A percentile compares a stretch with the other conserved stretches of the same genome.
Evolutionary conservation across 169 alveolate species (phyloP).

Genomic region (Eimeria falciformis): DNA sequence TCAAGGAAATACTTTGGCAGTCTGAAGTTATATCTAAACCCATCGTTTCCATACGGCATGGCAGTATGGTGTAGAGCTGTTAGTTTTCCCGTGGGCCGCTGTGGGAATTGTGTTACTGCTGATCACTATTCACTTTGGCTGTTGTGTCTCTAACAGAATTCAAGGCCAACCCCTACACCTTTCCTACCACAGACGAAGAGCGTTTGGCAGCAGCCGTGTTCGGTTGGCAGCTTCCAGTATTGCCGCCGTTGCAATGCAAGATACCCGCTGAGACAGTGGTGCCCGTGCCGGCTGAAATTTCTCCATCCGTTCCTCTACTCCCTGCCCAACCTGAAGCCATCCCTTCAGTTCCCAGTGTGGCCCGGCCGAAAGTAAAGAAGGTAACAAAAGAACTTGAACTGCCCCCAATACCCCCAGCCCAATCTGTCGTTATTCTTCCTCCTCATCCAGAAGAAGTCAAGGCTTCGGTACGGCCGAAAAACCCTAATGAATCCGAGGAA

Average conservation of each 20-base stretch:
- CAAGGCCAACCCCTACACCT: slow-evolving; percentile 33
- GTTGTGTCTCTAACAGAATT: slow-evolving; percentile 13
- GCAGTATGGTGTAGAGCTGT: too few species aligned
- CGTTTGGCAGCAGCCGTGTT: slow-evolving; percentile 57
- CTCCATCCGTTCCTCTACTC: slow-evolving; percentile 7
- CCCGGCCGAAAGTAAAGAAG: slow-evolving; percentile 1
- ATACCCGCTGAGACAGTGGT: slow-evolving; percentile 12
- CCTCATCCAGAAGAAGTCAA: slow-evolving; percentile 16
- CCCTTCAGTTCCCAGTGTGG: slow-evolving; percentile 41
- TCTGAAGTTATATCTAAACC: too few species aligned
- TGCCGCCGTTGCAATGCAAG: slow-evolving; percentile 29
- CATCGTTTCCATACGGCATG: too few species aligned
- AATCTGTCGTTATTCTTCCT: not conserved
- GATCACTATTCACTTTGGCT: not conserved
- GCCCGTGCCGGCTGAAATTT: not conserved
- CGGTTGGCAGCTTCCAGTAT: slow-evolving; percentile 41
- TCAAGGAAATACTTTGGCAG: too few species aligned
- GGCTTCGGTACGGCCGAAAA: not conserved
- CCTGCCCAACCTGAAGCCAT: slow-evolving; percentile 39
- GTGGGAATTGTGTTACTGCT: too few species aligned
- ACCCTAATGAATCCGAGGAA: not conserved
- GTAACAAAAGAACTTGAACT: slow-evolving; percentile 22
- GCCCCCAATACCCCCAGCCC: slow-evolving; percentile 36
- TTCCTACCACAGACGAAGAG: slow-evolving; percentile 58
- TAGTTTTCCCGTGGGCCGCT: too few species aligned